Evolutionary conservation across 805 yeast species (phyloP).

Genomic region (Candida dajiaensis): DNA sequence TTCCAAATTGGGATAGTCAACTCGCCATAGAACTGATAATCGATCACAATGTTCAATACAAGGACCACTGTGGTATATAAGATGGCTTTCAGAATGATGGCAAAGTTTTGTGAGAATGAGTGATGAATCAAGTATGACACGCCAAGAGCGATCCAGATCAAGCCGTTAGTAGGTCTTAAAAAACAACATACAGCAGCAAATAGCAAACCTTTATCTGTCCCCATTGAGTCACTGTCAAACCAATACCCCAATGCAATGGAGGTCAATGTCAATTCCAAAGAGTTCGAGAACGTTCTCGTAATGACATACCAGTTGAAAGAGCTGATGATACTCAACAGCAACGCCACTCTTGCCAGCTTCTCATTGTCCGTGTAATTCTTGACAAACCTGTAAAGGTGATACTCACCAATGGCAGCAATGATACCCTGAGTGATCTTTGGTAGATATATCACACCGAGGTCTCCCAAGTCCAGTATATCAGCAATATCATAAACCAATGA

Average conservation of each 20-base stretch:
- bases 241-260: conserved; percentile 60
- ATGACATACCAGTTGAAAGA: conserved; percentile 79
- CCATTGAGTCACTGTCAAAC: conserved; percentile 31
- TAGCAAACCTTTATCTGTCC: conserved; percentile 33
- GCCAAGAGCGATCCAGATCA: conserved; percentile 72
- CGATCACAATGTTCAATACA: conserved; percentile 38
- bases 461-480: conserved; percentile 27
- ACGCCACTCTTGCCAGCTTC: conserved; percentile 33
- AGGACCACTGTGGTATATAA: conserved; percentile 26
- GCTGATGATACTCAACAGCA: conserved; percentile 49
- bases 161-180: conserved; percentile 77
- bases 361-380: conserved; percentile 27
- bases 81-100: conserved; percentile 18
- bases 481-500: conserved; percentile 36
- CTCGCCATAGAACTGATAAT: conserved; percentile 53
- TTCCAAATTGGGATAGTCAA: conserved; percentile 58
- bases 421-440: conserved; percentile 71
- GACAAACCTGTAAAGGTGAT: conserved; percentile 46
- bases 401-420: conserved; percentile 70
- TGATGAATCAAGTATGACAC: conserved; percentile 9
- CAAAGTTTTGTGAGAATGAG: conserved; percentile 6
- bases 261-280: conserved; percentile 70
- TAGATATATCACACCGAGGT: conserved; percentile 34
- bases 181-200: conserved; percentile 61
- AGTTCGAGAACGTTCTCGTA: conserved; percentile 82